phyloP scores from a whole-genome alignment of 1,284 basidiomycete species.

The Trichosporon coremiiforme region DNA sequence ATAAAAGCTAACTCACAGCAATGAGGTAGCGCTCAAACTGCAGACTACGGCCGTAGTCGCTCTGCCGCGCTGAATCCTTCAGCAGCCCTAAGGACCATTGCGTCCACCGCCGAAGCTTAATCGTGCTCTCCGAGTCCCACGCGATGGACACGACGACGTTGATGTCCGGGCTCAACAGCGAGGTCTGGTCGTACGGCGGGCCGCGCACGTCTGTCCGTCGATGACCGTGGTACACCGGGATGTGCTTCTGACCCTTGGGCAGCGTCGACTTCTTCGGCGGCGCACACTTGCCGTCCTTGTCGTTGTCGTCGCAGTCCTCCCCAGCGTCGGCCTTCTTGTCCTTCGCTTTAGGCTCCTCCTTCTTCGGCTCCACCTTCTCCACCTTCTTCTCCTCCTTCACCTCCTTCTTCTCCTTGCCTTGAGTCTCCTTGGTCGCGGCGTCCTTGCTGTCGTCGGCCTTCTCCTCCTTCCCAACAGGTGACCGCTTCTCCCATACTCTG shows the following conservation, averaged over 20 bases:
- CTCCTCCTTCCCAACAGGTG: conserved; percentile 15
- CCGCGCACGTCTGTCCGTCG: background rate
- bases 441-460: background rate
- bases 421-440: background rate
- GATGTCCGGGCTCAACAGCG: conserved; percentile 40
- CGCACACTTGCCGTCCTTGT: background rate
- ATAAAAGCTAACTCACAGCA: conserved; percentile 27
- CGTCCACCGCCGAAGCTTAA: conserved; percentile 22
- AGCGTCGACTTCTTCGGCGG: conserved; percentile 10
- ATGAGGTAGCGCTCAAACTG: conserved; percentile 42
- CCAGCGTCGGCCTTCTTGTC: conserved; percentile 1
- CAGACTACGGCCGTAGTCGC: conserved; percentile 27
- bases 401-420: conserved; percentile 25
- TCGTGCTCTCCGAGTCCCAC: conserved; percentile 38
- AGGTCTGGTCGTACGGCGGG: conserved; percentile 28
- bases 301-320: background rate
- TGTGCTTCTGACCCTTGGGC: conserved; percentile 10
- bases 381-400: background rate
- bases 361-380: background rate
- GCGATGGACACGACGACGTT: conserved; percentile 42
- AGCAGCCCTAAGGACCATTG: conserved; percentile 21
- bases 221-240: conserved; percentile 1
- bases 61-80: conserved; percentile 5
- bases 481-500: conserved; percentile 28
- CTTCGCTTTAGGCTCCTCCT: conserved; percentile 19